phyloP scores from a whole-genome alignment of 768 basidiomycete genomes.

The Lentinus brumalis region DNA sequence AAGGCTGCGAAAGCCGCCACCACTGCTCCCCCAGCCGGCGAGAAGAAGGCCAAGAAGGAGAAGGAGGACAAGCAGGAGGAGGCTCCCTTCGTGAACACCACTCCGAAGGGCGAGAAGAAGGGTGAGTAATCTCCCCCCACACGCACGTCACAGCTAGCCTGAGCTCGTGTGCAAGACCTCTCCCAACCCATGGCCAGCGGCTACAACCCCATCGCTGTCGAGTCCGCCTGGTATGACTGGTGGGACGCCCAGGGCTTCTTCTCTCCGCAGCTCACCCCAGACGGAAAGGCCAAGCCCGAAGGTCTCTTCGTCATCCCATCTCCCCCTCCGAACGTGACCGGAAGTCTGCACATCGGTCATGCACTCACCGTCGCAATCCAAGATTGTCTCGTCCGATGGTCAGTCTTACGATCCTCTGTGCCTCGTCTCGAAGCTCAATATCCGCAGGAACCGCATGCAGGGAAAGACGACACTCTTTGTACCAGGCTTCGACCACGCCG shows the following conservation, averaged over 20 bases:
- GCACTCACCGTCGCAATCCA: constrained; percentile 91
- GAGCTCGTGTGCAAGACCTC: constrained; percentile 56
- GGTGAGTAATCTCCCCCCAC: constrained; percentile 46
- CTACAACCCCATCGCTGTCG: constrained; percentile 94
- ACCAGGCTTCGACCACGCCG: constrained; percentile 98
- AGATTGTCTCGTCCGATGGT: constrained; percentile 89
- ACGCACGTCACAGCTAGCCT: neutral
- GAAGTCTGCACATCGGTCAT: constrained; percentile 93
- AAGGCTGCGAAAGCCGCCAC: constrained; percentile 44
- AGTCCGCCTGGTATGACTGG: constrained; percentile 98
- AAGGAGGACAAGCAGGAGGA: constrained; percentile 74
- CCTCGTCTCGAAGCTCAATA: neutral
- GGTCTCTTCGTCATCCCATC: constrained; percentile 83
- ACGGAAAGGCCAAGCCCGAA: constrained; percentile 61
- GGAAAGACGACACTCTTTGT: constrained; percentile 88
- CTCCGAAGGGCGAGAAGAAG: constrained; percentile 92
- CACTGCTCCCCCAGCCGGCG: constrained; percentile 38
- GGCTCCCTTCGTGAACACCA: constrained; percentile 82
- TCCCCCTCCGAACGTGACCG: constrained; percentile 97
- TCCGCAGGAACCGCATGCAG: constrained; percentile 87
- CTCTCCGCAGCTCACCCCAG: constrained; percentile 64
- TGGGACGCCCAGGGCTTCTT: constrained; percentile 92
- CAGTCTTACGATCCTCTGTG: constrained; percentile 26
- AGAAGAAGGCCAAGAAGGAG: constrained; percentile 80
- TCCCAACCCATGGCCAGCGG: constrained; percentile 86